A percentile compares a stretch with the other conserved stretches of the same genome.
These are phyloP conservation scores for Lachancea cidri DNA, from an alignment of 805 yeast species.

Conservation along the genomic window DNA sequence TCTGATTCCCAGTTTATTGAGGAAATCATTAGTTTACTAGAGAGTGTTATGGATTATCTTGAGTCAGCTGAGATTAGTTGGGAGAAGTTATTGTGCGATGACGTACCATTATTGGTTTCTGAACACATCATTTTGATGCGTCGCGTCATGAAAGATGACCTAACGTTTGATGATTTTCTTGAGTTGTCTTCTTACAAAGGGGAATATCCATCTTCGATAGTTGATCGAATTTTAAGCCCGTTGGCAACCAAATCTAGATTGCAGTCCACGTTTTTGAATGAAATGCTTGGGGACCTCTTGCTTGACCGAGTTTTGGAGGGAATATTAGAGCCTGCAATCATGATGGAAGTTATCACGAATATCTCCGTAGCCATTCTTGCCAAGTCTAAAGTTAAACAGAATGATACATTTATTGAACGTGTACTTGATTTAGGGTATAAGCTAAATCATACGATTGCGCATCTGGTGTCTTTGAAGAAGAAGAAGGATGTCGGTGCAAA, in stretches of 20 bases:
- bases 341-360: conserved; percentile 15
- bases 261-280: conserved; percentile 21
- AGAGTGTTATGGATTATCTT: conserved; percentile 9
- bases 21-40: conserved; percentile 15
- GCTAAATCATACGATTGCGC: too few species aligned
- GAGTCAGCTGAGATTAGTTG: conserved; percentile 8
- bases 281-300: conserved; percentile 20
- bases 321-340: conserved; percentile 24
- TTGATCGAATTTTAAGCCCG: conserved; percentile 10
- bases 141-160: conserved; percentile 1
- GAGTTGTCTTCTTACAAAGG: conserved; percentile 11
- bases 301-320: conserved; percentile 23
- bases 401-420: too few species aligned
- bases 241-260: conserved; percentile 16
- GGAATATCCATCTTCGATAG: conserved; percentile 18
- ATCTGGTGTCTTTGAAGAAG: neutral
- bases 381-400: neutral
- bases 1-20: conserved; percentile 19
- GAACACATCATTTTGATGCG: conserved; percentile 16
- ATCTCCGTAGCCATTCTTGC: neutral
- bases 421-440: too few species aligned
- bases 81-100: conserved; percentile 21
- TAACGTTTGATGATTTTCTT: conserved; percentile 11
- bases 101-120: conserved; percentile 23
- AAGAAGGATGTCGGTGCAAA: too few species aligned